phyloP scores from a whole-genome alignment of 768 basidiomycete genomes.

The Tylopilus sp. region DNA sequence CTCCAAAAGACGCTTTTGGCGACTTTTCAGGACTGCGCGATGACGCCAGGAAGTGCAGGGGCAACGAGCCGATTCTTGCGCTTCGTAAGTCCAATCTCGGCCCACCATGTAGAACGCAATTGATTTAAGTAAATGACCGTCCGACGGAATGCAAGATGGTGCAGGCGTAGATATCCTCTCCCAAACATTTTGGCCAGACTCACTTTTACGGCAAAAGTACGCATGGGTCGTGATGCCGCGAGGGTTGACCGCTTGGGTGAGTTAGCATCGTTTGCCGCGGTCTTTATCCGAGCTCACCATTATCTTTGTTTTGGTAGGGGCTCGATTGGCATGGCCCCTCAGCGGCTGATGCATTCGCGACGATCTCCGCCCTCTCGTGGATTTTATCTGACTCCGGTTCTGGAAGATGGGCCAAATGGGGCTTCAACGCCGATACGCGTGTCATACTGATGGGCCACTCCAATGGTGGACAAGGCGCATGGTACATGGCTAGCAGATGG shows the following conservation, averaged over 20 bases:
- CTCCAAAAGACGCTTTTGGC: slow-evolving; percentile 42
- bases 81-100: slow-evolving; percentile 47
- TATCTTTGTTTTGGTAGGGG: slow-evolving; percentile 46
- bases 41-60: slow-evolving; percentile 7
- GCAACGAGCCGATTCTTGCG: slow-evolving; percentile 52
- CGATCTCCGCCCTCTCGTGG: slow-evolving; percentile 51
- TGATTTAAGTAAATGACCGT: not conserved
- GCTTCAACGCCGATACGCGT: slow-evolving; percentile 36
- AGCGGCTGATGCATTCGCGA: slow-evolving; percentile 61
- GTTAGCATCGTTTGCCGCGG: not conserved
- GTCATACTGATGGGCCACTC: slow-evolving; percentile 85
- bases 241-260: slow-evolving; percentile 83
- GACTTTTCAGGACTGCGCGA: slow-evolving; percentile 2
- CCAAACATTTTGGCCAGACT: slow-evolving; percentile 56
- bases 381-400: slow-evolving; percentile 39
- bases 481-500: slow-evolving; percentile 73
- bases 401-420: slow-evolving; percentile 40
- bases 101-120: too few relatives aligned
- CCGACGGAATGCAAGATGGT: slow-evolving; percentile 56
- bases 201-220: slow-evolving; percentile 52
- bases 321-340: slow-evolving; percentile 93
- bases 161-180: slow-evolving; percentile 74
- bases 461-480: slow-evolving; percentile 89
- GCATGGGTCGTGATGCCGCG: slow-evolving; percentile 81
- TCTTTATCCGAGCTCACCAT: not conserved